A percentile compares a stretch with the other conserved stretches of the same genome.
phyloP scores from a whole-genome alignment of 768 basidiomycete species.

The Coprinopsis marcescibilis region DNA sequence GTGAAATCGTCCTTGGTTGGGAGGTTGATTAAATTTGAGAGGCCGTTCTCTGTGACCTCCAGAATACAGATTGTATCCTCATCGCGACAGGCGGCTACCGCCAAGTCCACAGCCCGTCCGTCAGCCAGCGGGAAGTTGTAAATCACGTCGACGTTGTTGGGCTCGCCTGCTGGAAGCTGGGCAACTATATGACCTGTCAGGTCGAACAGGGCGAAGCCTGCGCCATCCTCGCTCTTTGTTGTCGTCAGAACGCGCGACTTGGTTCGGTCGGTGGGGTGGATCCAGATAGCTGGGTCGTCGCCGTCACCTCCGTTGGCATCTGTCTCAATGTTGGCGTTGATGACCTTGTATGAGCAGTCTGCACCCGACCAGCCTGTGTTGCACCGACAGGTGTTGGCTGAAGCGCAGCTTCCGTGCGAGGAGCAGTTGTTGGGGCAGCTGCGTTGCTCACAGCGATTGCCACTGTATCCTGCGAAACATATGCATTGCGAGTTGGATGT shows the following conservation, averaged over 20 bases:
- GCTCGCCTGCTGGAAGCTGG: constrained; percentile 1
- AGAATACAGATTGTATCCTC: constrained; percentile 1
- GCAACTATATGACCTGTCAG: not conserved
- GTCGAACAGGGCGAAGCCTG: constrained; percentile 4
- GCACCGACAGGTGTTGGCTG: not conserved
- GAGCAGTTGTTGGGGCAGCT: constrained; percentile 4
- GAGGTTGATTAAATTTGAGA: not conserved
- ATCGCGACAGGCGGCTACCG: constrained; percentile 1
- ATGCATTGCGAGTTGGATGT: not conserved
- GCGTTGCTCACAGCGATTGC: not conserved
- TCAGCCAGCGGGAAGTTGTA: not conserved
- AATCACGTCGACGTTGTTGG: constrained; percentile 4
- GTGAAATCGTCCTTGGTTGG: not conserved
- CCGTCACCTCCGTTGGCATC: constrained; percentile 2
- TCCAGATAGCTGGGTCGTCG: constrained; percentile 6
- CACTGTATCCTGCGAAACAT: constrained; percentile 1
- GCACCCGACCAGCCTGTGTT: not conserved
- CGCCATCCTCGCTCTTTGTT: constrained; percentile 3
- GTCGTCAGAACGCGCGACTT: constrained; percentile 3
- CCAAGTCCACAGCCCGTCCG: not conserved
- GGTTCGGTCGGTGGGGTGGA: constrained; percentile 1
- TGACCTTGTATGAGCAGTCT: constrained; percentile 1
- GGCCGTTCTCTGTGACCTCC: not conserved
- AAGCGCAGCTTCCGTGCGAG: not conserved
- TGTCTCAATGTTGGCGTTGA: not conserved